Conservation (phyloP, 192 early-diverging fungal genomes). For the Linnemannia exigua region DNA sequence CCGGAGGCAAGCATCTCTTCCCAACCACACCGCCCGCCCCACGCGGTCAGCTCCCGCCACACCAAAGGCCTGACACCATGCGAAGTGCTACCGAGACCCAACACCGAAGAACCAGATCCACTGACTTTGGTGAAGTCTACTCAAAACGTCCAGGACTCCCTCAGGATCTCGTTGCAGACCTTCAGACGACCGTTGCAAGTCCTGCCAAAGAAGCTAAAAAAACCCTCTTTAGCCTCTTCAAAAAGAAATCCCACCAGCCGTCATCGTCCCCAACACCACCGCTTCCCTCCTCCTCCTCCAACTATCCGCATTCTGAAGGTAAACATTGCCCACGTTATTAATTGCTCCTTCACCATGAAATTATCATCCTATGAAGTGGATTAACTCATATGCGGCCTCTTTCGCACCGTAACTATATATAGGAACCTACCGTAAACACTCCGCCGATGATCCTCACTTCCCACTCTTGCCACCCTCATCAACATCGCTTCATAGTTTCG, state of each 20-base stretch:
- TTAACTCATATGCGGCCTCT: neutral
- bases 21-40: constrained; percentile 38
- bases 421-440: constrained; percentile 37
- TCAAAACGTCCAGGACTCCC: constrained; percentile 28
- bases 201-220: constrained; percentile 49
- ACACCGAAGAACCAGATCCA: constrained; percentile 44
- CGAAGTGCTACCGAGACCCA: constrained; percentile 18
- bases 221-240: constrained; percentile 38
- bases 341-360: too few species aligned
- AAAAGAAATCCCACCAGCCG: constrained; percentile 37
- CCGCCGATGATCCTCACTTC: constrained; percentile 30
- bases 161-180: constrained; percentile 15
- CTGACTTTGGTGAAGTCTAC: constrained; percentile 36
- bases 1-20: constrained; percentile 17
- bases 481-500: constrained; percentile 17
- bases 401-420: too few species aligned
- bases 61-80: constrained; percentile 26
- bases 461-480: constrained; percentile 13
- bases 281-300: neutral
- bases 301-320: constrained; percentile 16
- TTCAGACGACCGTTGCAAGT: constrained; percentile 16
- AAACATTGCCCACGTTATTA: neutral
- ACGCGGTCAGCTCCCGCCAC: constrained; percentile 6
- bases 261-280: neutral
- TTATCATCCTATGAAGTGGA: neutral